Evolutionary conservation across 163 green algal genomes (phyloP).

Genomic region (Chlamydomonas reinhardtii): DNA sequence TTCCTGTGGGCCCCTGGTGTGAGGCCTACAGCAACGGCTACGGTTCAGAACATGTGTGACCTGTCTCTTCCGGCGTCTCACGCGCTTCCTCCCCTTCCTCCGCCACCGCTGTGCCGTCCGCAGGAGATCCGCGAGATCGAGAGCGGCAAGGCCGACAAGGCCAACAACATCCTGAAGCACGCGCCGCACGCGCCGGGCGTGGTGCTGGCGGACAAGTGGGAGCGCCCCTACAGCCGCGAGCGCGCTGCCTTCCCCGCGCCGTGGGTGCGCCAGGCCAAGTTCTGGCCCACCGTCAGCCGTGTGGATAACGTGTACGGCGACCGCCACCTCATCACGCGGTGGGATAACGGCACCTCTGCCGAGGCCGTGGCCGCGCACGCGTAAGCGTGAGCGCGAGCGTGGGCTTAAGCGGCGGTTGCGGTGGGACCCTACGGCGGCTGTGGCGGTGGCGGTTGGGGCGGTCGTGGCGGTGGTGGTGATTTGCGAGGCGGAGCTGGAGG

Average conservation of each 20-base stretch:
- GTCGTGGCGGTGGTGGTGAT: no score
- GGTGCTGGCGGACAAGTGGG: slow-evolving; percentile 87
- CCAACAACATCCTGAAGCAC: slow-evolving; percentile 96
- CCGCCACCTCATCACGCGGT: slow-evolving; percentile 90
- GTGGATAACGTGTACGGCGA: slow-evolving; percentile 99
- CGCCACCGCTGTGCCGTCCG: background rate
- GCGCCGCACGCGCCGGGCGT: slow-evolving; percentile 90
- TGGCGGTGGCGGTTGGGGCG: no score
- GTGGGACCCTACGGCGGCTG: no score
- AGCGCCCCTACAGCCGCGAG: slow-evolving; percentile 93
- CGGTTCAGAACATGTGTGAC: no score
- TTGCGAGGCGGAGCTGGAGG: no score
- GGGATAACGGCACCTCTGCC: background rate
- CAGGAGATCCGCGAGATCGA: slow-evolving; percentile 94
- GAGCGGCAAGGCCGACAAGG: slow-evolving; percentile 73
- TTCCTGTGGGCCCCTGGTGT: no score
- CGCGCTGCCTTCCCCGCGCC: slow-evolving; percentile 91
- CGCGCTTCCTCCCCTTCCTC: no score
- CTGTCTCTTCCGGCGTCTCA: no score
- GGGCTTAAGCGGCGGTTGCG: no score
- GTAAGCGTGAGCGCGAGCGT: no score
- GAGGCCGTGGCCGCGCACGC: slow-evolving; percentile 25
- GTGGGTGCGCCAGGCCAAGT: slow-evolving; percentile 95
- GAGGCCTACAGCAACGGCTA: no score
- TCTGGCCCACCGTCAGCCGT: slow-evolving; percentile 94